Conservation (phyloP, 2,329 filamentous ascomycete genomes). For the Cladophialophora carrionii region DNA sequence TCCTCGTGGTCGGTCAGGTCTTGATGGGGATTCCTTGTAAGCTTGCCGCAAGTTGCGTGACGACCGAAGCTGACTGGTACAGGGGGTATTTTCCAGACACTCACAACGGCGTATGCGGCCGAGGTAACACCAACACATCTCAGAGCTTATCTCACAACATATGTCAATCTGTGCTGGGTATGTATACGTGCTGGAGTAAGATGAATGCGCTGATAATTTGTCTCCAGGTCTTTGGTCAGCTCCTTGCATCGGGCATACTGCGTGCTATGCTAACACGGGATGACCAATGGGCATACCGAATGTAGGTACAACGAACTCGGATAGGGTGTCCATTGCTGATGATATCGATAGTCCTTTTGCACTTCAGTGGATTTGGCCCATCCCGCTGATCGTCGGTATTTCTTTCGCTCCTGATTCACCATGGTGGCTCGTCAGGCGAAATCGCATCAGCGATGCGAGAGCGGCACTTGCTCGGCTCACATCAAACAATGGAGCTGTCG, state of each 20-base stretch:
- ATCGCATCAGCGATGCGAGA: slow-evolving; percentile 42
- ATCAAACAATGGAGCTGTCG: slow-evolving; percentile 24
- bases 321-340: neutral
- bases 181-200: neutral
- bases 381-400: slow-evolving; percentile 50
- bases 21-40: slow-evolving; percentile 39
- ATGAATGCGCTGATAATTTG: neutral
- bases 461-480: slow-evolving; percentile 41
- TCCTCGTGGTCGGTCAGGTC: slow-evolving; percentile 43
- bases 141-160: slow-evolving; percentile 41
- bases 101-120: slow-evolving; percentile 44
- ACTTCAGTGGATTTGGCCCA: slow-evolving; percentile 55
- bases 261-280: slow-evolving; percentile 37
- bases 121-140: slow-evolving; percentile 44
- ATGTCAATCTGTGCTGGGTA: slow-evolving; percentile 39
- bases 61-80: neutral
- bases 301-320: slow-evolving; percentile 19
- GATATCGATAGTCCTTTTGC: slow-evolving; percentile 40
- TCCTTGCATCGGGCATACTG: slow-evolving; percentile 43
- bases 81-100: slow-evolving; percentile 42
- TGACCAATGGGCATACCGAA: slow-evolving; percentile 41
- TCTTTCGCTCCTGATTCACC: slow-evolving; percentile 47
- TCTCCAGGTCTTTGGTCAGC: slow-evolving; percentile 43
- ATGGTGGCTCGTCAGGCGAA: slow-evolving; percentile 46
- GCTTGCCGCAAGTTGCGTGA: neutral